Evolutionary conservation across 2,329 filamentous ascomycete species (phyloP).

Genomic region (Rosellinia necatrix): DNA sequence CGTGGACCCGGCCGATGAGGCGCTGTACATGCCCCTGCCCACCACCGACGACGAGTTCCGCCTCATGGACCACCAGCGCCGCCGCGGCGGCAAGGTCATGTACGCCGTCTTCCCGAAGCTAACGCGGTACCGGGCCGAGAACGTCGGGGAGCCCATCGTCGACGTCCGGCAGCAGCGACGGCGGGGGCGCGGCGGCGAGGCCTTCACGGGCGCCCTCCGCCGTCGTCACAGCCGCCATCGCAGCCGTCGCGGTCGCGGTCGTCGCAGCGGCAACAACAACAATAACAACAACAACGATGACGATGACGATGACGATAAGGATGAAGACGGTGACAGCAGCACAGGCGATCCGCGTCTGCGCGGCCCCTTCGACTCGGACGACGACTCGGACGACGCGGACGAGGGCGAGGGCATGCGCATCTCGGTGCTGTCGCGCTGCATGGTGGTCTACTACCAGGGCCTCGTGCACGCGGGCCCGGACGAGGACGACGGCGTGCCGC

Average conservation of each 20-base stretch:
- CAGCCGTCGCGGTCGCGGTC: too few species aligned
- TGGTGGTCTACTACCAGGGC: slow-evolving; percentile 42
- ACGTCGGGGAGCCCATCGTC: slow-evolving; percentile 21
- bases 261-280: too few species aligned
- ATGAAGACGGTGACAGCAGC: too few species aligned
- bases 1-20: neutral
- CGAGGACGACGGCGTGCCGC: slow-evolving; percentile 22
- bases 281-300: too few species aligned
- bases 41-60: slow-evolving; percentile 16
- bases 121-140: slow-evolving; percentile 36
- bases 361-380: too few species aligned
- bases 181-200: too few species aligned
- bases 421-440: slow-evolving; percentile 30
- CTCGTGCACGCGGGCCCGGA: slow-evolving; percentile 33
- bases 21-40: slow-evolving; percentile 15
- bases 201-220: too few species aligned
- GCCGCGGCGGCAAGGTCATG: slow-evolving; percentile 41
- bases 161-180: neutral
- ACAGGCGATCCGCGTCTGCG: too few species aligned
- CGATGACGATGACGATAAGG: too few species aligned
- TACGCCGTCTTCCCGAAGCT: slow-evolving; percentile 41
- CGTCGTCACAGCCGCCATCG: too few species aligned
- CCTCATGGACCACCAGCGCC: slow-evolving; percentile 29
- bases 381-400: neutral
- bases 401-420: slow-evolving; percentile 38